Conservation (phyloP, 768 basidiomycete species). For the Clavaria fumosa region DNA sequence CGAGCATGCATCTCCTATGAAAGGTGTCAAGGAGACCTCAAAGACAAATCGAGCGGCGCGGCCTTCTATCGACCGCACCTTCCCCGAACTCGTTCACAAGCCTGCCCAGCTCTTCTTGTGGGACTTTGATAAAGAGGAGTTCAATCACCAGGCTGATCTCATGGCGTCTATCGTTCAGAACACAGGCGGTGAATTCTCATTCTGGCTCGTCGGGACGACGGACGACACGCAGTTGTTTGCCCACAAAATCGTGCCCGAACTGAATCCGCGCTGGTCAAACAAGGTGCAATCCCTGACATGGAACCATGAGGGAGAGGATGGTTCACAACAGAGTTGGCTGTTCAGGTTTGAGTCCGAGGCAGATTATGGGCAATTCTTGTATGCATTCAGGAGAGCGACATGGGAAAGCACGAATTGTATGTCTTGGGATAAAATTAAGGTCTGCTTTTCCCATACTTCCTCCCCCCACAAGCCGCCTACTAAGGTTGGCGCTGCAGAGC, state of each 20-base stretch:
- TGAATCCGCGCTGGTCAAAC: conserved; percentile 56
- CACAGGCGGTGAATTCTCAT: conserved; percentile 32
- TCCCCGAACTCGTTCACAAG: conserved; percentile 20
- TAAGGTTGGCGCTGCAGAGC: conserved; percentile 32
- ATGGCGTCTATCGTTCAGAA: conserved; percentile 17
- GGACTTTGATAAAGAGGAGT: conserved; percentile 34
- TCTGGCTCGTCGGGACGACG: conserved; percentile 41
- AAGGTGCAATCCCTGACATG: conserved; percentile 70
- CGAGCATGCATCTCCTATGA: too few relatives aligned
- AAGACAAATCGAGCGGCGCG: conserved; percentile 9
- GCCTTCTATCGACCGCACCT: conserved; percentile 9
- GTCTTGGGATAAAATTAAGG: conserved; percentile 73
- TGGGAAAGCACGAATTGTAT: conserved; percentile 72
- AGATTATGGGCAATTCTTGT: conserved; percentile 43
- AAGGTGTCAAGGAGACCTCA: too few relatives aligned
- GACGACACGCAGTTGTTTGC: conserved; percentile 36
- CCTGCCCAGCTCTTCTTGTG: conserved; percentile 50
- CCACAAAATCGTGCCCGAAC: conserved; percentile 48
- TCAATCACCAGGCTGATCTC: conserved; percentile 41
- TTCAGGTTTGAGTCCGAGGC: conserved; percentile 48
- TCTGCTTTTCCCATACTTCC: too few relatives aligned
- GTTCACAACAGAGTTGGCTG: conserved; percentile 63
- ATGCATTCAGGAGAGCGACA: conserved; percentile 47
- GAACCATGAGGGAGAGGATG: conserved; percentile 52
- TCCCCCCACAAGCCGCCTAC: too few relatives aligned